Evolutionary conservation across 805 yeast species (phyloP).

Genomic region (Ogataea saltuana): DNA sequence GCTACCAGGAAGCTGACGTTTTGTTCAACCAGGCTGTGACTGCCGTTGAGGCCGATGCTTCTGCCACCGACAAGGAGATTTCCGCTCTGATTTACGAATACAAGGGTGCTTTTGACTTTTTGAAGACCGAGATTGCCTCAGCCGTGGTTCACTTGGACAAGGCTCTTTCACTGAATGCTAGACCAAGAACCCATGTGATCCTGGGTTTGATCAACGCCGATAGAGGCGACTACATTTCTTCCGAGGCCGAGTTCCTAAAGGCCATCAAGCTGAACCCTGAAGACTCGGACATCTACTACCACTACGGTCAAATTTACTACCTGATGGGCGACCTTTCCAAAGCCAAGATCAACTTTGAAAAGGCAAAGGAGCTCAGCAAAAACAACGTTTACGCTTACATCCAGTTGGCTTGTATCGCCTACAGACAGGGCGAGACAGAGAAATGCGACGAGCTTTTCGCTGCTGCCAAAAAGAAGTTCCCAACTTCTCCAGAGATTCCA

Average conservation of each 20-base stretch:
- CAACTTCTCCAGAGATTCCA: constrained; percentile 88
- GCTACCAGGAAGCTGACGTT: constrained; percentile 62
- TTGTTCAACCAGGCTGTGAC: constrained; percentile 59
- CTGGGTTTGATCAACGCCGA: constrained; percentile 85
- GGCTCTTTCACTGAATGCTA: constrained; percentile 67
- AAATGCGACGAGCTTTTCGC: constrained; percentile 64
- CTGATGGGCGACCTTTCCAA: constrained; percentile 69
- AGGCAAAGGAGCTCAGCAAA: constrained; percentile 73
- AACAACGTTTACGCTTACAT: constrained; percentile 81
- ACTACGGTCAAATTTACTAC: constrained; percentile 89
- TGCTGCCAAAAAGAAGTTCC: constrained; percentile 71
- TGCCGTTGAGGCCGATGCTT: constrained; percentile 37
- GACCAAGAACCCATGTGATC: constrained; percentile 79
- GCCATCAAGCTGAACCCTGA: constrained; percentile 71
- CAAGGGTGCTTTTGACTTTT: constrained; percentile 77
- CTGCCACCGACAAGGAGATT: constrained; percentile 38
- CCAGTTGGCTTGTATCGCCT: constrained; percentile 89
- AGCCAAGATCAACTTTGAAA: constrained; percentile 74
- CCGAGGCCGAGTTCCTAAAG: constrained; percentile 63
- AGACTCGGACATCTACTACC: constrained; percentile 85
- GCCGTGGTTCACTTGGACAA: constrained; percentile 66
- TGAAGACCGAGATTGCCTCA: constrained; percentile 67
- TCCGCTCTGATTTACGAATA: constrained; percentile 82
- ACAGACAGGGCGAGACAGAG: constrained; percentile 66
- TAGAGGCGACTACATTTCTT: constrained; percentile 59